Conservation (phyloP, 169 alveolate genomes). For the Ichthyophthirius multifiliis region DNA sequence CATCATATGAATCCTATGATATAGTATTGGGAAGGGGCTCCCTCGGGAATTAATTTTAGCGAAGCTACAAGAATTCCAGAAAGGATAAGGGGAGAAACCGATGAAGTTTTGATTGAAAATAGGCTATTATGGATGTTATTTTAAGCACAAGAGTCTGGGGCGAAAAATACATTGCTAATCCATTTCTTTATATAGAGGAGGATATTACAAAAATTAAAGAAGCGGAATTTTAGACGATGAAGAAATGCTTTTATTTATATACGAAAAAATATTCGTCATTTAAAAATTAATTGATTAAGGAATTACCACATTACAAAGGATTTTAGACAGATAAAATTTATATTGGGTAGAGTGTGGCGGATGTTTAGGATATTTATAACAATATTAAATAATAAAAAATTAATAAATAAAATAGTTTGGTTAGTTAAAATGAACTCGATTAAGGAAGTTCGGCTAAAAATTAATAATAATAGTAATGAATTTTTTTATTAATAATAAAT, state of each 20-base stretch:
- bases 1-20: constrained; percentile 79
- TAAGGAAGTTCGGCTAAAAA: too few relatives aligned
- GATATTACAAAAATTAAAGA: constrained; percentile 40
- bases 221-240: constrained; percentile 29
- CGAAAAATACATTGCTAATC: constrained; percentile 68
- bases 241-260: constrained; percentile 24
- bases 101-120: constrained; percentile 79
- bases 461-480: too few relatives aligned
- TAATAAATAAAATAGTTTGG: too few relatives aligned
- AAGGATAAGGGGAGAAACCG: constrained; percentile 64
- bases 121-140: constrained; percentile 73
- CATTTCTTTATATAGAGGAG: constrained; percentile 70
- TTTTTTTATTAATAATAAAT: too few relatives aligned
- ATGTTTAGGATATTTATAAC: too few relatives aligned
- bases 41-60: constrained; percentile 67
- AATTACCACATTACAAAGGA: constrained; percentile 20
- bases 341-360: too few relatives aligned
- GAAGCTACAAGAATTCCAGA: constrained; percentile 80
- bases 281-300: constrained; percentile 24
- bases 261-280: constrained; percentile 27
- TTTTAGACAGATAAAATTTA: too few relatives aligned
- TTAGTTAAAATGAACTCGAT: too few relatives aligned
- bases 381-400: too few relatives aligned
- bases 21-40: constrained; percentile 82
- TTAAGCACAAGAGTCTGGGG: constrained; percentile 80